Evolutionary conservation across 2,329 filamentous ascomycete genomes (phyloP).

Genomic region (Nemania sp.): DNA sequence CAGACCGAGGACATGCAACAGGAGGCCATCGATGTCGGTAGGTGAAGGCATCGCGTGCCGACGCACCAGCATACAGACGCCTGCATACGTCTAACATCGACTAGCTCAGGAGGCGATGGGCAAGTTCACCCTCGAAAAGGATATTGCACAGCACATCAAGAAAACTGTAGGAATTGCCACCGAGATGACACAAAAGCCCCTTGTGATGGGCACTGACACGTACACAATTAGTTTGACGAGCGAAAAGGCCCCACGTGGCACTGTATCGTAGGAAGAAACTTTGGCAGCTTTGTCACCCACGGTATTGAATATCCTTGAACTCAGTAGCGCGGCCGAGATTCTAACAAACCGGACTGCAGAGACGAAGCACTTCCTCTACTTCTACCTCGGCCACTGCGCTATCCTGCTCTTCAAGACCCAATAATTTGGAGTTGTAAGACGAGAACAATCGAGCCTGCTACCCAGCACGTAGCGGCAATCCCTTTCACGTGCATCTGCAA

Average conservation of each 20-base stretch:
- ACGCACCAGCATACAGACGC: neutral
- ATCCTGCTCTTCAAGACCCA: conserved; percentile 99
- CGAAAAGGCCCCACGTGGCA: conserved; percentile 99
- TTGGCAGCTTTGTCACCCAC: conserved; percentile 98
- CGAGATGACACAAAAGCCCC: too few relatives aligned
- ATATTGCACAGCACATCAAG: conserved; percentile 43
- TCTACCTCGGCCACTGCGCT: conserved; percentile 97
- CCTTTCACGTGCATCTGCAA: neutral
- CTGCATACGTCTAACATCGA: conserved; percentile 27
- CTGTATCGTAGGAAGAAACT: conserved; percentile 97
- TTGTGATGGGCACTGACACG: conserved; percentile 8
- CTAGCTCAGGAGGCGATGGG: conserved; percentile 65
- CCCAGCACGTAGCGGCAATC: conserved; percentile 4
- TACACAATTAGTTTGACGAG: conserved; percentile 84
- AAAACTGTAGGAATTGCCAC: conserved; percentile 41
- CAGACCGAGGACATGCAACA: conserved; percentile 97
- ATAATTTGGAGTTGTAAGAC: conserved; percentile 49
- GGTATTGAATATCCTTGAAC: conserved; percentile 56
- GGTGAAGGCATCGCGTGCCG: conserved; percentile 42
- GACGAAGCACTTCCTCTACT: conserved; percentile 99
- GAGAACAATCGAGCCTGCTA: conserved; percentile 1
- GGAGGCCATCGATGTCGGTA: conserved; percentile 94
- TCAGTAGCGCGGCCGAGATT: conserved; percentile 6
- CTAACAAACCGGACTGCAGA: conserved; percentile 57
- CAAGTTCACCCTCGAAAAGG: conserved; percentile 66